Evolutionary conservation across 106 monocot genomes (phyloP), one percentile per base, ranked within the genome.

Genomic region (Dendrobium officinale): DNA sequence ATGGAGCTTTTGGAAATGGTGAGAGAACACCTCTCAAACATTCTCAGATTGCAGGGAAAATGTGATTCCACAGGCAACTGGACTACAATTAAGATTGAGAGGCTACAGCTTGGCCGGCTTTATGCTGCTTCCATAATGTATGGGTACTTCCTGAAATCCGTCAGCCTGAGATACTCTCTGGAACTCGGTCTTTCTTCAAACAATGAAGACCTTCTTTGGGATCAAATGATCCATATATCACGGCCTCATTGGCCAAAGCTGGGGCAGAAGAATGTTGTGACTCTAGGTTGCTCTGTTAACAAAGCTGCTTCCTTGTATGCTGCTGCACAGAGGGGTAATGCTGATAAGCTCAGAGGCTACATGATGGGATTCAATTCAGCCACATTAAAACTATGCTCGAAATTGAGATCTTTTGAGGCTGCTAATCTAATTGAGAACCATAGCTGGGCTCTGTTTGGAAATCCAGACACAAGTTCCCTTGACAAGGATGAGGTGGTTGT

Each of bases 51-150:
- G 51, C 75, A 72, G 54, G 79, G 86, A 16, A 78, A 45, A 56
- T 66, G 67, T 11, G 81, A 73, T 22, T n/a, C 76, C 40, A 77
- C 22, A 2, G 55, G 20, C 18, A 84, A 88, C 22, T 82, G 73
- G 81, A 70, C 55, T 15, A 85, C 40, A 48, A 42, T 85, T 20
- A 70, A 82, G 26, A 87, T 89, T 48, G 86, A 86, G 72, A 84
- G 82, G 79, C 80, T 89, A n/a, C 87, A 88, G 33, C 83, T 92
- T 31, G 88, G 89, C 3, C 85, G 86, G 55, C 40, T 89, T 9
- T 92, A 92, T 54, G 87, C 92, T 18, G 87, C 92, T 27, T 92
- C 89, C 10, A 85, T 92, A 42, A 81, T 92, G 83, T 92, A 85
- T 49, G 89, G 92, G 0, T 92, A 92, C 67, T 89, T 92, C 40